A percentile compares a stretch with the other conserved stretches of the same genome.
phyloP scores from a whole-genome alignment of 495 filamentous ascomycete genomes.

The Astrothelium subdiscretum region DNA sequence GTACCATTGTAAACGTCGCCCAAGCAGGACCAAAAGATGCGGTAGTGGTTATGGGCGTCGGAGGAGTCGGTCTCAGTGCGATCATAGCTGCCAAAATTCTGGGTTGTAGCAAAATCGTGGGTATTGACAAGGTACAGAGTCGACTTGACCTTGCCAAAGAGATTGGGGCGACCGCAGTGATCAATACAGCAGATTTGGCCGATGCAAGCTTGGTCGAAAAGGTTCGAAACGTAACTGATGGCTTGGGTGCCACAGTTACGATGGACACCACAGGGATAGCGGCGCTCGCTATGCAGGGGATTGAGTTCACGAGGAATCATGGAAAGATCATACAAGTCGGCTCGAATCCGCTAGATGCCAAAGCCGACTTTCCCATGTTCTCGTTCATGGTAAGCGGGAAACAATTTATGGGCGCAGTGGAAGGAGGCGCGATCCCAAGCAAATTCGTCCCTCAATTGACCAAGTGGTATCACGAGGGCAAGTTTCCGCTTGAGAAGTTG shows the following conservation, averaged over 20 bases:
- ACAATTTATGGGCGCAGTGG: conserved; percentile 16
- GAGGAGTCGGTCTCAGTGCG: conserved; percentile 21
- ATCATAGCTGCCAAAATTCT: conserved; percentile 22
- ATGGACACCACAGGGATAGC: conserved; percentile 22
- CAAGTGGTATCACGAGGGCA: conserved; percentile 24
- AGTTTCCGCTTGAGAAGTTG: conserved; percentile 24
- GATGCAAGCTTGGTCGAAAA: conserved; percentile 8
- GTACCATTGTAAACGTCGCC: conserved; percentile 19
- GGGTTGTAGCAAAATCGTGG: conserved; percentile 17
- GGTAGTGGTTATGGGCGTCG: conserved; percentile 19
- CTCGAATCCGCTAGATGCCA: conserved; percentile 13
- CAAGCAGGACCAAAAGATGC: conserved; percentile 10
- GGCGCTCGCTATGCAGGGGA: conserved; percentile 13
- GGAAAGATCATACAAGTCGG: conserved; percentile 23
- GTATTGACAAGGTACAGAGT: conserved; percentile 14
- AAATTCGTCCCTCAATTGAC: conserved; percentile 22
- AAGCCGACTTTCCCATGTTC: conserved; percentile 10
- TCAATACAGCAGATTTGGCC: conserved; percentile 15
- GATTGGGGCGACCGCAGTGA: conserved; percentile 18
- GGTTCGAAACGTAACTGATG: conserved; percentile 10
- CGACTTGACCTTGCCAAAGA: conserved; percentile 19
- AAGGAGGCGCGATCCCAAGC: conserved; percentile 14
- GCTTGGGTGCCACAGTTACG: conserved; percentile 10
- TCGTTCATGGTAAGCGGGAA: conserved; percentile 17
- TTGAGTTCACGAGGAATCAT: conserved; percentile 13